These are phyloP conservation scores for Gossypium davidsonii DNA, from an alignment of 441 rosid species.

Conservation along the genomic window DNA sequence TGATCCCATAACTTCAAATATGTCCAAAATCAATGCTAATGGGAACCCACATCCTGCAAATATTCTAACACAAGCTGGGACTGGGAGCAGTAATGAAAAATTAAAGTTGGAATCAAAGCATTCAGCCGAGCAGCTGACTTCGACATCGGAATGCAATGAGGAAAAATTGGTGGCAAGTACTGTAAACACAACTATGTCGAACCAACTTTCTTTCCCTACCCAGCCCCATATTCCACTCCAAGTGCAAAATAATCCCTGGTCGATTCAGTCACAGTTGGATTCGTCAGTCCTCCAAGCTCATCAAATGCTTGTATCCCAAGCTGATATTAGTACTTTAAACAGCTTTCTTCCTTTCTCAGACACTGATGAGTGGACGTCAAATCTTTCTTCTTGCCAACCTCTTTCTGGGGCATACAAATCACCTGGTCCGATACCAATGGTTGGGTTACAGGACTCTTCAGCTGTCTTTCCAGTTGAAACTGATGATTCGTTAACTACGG, in stretches of 20 bases:
- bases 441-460: slow-evolving; percentile 48
- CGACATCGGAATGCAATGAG: slow-evolving; percentile 31
- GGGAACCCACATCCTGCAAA: slow-evolving; percentile 28
- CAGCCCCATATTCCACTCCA: slow-evolving; percentile 31
- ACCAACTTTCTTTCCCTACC: slow-evolving; percentile 25
- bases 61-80: slow-evolving; percentile 26
- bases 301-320: slow-evolving; percentile 36
- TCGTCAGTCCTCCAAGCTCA: slow-evolving; percentile 28
- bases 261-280: slow-evolving; percentile 41
- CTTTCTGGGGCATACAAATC: slow-evolving; percentile 43
- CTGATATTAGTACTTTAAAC: slow-evolving; percentile 34
- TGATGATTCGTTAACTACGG: slow-evolving; percentile 38
- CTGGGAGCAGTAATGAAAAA: slow-evolving; percentile 31
- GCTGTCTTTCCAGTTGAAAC: slow-evolving; percentile 40
- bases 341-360: slow-evolving; percentile 49
- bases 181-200: slow-evolving; percentile 19
- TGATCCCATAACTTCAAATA: slow-evolving; percentile 23
- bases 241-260: slow-evolving; percentile 31
- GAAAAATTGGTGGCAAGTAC: slow-evolving; percentile 29
- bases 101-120: slow-evolving; percentile 35
- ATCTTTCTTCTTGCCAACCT: slow-evolving; percentile 40
- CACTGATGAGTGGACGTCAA: slow-evolving; percentile 57
- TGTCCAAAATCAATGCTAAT: slow-evolving; percentile 34
- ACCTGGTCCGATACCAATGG: slow-evolving; percentile 31
- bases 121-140: slow-evolving; percentile 39